phyloP scores from a whole-genome alignment of 2,329 filamentous ascomycete genomes.

The Colletotrichum falcatum region DNA sequence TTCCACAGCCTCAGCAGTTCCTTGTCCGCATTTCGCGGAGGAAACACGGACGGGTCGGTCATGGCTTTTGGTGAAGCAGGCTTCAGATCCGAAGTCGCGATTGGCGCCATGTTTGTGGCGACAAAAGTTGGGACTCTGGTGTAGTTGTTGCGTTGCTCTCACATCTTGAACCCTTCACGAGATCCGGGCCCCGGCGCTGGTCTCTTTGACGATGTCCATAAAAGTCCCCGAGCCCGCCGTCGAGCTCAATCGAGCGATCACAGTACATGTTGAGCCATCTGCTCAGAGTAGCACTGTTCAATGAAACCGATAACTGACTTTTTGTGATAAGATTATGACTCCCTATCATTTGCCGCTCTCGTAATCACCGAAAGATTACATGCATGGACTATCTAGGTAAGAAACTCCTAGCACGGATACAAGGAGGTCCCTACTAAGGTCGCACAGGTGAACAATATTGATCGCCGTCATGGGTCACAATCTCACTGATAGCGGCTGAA shows the following conservation, averaged over 20 bases:
- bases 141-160: not conserved
- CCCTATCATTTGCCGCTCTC: conserved; percentile 10
- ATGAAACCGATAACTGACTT: no score
- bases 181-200: not conserved
- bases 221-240: not conserved
- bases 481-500: conserved; percentile 19
- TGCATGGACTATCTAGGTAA: no score
- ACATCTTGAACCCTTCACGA: not conserved
- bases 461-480: conserved; percentile 2
- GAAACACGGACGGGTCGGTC: conserved; percentile 18
- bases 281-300: not conserved
- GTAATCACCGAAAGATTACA: not conserved
- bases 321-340: conserved; percentile 10
- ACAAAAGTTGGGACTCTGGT: not conserved
- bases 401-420: no score
- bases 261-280: not conserved
- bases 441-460: no score
- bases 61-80: not conserved
- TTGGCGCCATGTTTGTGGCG: conserved; percentile 26
- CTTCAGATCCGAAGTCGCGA: conserved; percentile 19
- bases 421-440: no score
- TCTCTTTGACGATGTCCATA: not conserved
- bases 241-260: not conserved
- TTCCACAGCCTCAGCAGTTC: conserved; percentile 16
- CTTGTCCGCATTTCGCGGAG: conserved; percentile 18